Evolutionary conservation across 345 rosid species (phyloP).

Genomic region (Fremontodendron californicum): DNA sequence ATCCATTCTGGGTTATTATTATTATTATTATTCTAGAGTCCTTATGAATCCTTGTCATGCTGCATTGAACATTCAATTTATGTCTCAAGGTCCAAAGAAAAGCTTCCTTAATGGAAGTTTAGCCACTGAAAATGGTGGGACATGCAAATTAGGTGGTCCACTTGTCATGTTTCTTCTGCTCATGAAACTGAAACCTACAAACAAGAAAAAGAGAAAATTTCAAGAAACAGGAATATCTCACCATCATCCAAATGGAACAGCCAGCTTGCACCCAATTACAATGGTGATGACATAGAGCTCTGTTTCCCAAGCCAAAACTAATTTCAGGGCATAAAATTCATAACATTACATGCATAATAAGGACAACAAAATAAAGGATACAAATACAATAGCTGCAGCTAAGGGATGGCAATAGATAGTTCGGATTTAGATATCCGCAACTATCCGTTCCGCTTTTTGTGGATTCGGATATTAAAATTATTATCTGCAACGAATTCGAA

Average conservation of each 20-base stretch:
- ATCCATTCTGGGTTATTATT: too few relatives aligned
- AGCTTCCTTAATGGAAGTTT: background rate
- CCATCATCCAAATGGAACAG: background rate
- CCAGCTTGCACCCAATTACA: constrained; percentile 12
- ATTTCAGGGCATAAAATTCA: background rate
- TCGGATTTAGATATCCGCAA: too few relatives aligned
- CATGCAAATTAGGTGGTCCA: background rate
- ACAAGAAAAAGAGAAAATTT: background rate
- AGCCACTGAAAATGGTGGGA: background rate
- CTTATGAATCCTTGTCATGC: background rate
- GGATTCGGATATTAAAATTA: too few relatives aligned
- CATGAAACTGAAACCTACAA: background rate
- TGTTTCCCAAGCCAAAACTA: constrained; percentile 8
- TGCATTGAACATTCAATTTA: background rate
- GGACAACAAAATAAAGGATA: constrained; percentile 11
- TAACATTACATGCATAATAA: background rate
- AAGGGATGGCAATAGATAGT: too few relatives aligned
- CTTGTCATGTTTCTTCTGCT: background rate
- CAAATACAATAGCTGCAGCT: background rate
- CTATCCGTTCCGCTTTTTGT: too few relatives aligned
- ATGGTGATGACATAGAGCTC: constrained; percentile 16
- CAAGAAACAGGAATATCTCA: background rate
- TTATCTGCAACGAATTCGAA: too few relatives aligned
- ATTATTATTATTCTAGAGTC: background rate
- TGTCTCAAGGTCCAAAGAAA: background rate